A percentile compares a stretch with the other conserved stretches of the same genome.
Conservation (phyloP, 495 filamentous ascomycete species). For the Penicillium riverlandense region DNA sequence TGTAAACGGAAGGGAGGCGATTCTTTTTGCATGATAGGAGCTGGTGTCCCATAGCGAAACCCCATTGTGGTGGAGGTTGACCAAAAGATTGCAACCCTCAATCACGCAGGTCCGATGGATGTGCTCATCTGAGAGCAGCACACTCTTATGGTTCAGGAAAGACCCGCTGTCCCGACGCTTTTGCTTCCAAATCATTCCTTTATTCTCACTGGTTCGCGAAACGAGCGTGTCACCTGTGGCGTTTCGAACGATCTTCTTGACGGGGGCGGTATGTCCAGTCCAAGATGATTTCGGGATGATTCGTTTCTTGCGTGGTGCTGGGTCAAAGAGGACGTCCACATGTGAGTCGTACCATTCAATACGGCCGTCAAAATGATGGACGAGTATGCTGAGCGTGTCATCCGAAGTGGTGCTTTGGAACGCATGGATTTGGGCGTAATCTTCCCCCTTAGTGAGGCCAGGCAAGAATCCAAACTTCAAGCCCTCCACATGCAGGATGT, state of each 20-base stretch:
- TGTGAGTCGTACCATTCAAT: conserved; percentile 75
- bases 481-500: conserved; percentile 75
- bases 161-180: conserved; percentile 32
- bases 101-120: conserved; percentile 79
- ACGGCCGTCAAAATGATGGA: conserved; percentile 81
- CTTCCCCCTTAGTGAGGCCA: conserved; percentile 30
- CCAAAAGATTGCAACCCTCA: conserved; percentile 65
- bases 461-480: conserved; percentile 58
- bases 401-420: conserved; percentile 57
- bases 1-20: conserved; percentile 54
- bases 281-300: conserved; percentile 55
- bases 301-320: conserved; percentile 57
- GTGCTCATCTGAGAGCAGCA: conserved; percentile 61
- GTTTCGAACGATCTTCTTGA: conserved; percentile 81
- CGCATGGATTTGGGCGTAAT: conserved; percentile 64
- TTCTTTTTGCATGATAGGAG: conserved; percentile 41
- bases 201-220: conserved; percentile 71
- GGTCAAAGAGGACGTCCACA: conserved; percentile 77
- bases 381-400: conserved; percentile 64
- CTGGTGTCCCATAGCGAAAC: conserved; percentile 80
- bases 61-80: conserved; percentile 71
- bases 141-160: conserved; percentile 58
- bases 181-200: conserved; percentile 82
- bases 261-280: conserved; percentile 75
- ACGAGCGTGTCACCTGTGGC: conserved; percentile 71